These are phyloP conservation scores for Ensete glaucum DNA, from an alignment of 176 grass and related monocot species.

Conservation along the genomic window DNA sequence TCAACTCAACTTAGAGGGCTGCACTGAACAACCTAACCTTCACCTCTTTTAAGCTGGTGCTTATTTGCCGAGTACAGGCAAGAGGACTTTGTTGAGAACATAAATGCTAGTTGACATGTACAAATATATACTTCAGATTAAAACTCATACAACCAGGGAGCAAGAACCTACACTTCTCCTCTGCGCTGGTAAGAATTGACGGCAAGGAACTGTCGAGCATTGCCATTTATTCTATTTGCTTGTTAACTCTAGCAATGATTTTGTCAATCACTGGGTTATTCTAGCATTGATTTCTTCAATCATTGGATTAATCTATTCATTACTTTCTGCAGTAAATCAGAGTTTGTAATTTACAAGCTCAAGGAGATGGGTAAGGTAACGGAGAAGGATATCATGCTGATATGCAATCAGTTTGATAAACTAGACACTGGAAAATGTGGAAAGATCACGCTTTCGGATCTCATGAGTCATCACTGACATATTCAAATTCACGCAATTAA, in stretches of 20 bases:
- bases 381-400: conserved; percentile 66
- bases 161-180: too few relatives aligned
- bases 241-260: not conserved
- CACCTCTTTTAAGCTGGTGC: too few relatives aligned
- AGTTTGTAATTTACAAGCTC: conserved; percentile 86
- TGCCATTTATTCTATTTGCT: too few relatives aligned
- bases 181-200: too few relatives aligned
- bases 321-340: conserved; percentile 63
- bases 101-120: not conserved
- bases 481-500: not conserved
- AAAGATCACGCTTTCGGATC: conserved; percentile 84
- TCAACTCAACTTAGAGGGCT: too few relatives aligned
- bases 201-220: too few relatives aligned
- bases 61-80: not conserved
- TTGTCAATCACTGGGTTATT: not conserved
- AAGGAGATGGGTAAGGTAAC: conserved; percentile 90
- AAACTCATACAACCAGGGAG: too few relatives aligned
- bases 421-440: conserved; percentile 66
- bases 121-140: too few relatives aligned
- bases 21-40: too few relatives aligned
- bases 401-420: conserved; percentile 73
- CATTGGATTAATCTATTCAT: conserved; percentile 2
- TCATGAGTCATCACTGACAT: conserved; percentile 50
- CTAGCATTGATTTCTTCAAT: not conserved
- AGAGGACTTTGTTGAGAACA: not conserved